These are phyloP conservation scores for Vitis hybrid DNA, from an alignment of 177 flowering plant species.

Conservation along the genomic window DNA sequence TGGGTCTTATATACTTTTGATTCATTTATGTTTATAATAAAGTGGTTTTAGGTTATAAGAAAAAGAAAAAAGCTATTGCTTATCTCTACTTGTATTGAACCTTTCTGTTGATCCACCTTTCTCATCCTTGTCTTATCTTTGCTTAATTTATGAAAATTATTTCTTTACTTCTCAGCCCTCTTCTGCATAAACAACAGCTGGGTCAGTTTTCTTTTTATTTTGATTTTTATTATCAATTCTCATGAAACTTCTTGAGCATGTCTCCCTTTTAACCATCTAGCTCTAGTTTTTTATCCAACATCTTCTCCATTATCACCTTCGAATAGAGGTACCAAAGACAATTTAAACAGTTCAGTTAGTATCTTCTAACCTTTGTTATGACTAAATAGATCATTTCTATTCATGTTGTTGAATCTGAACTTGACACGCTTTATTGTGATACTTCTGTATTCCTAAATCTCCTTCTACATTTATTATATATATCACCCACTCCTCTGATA, in stretches of 20 bases:
- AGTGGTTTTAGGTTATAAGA: no score
- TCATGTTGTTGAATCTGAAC: no score
- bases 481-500: no score
- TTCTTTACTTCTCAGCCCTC: neutral
- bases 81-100: no score
- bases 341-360: no score
- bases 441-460: no score
- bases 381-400: no score
- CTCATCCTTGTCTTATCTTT: neutral
- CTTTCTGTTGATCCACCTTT: neutral
- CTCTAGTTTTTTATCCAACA: neutral
- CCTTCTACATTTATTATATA: no score
- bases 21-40: neutral
- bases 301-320: neutral
- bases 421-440: no score
- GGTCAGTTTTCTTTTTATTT: neutral
- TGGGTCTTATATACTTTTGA: neutral
- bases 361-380: no score
- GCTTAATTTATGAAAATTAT: neutral
- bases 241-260: neutral
- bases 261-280: neutral
- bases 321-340: neutral
- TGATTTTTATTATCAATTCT: neutral
- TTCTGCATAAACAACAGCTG: neutral
- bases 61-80: no score